These are phyloP conservation scores for Penicillium ochrochloron DNA, from an alignment of 495 filamentous ascomycete genomes.

Conservation along the genomic window DNA sequence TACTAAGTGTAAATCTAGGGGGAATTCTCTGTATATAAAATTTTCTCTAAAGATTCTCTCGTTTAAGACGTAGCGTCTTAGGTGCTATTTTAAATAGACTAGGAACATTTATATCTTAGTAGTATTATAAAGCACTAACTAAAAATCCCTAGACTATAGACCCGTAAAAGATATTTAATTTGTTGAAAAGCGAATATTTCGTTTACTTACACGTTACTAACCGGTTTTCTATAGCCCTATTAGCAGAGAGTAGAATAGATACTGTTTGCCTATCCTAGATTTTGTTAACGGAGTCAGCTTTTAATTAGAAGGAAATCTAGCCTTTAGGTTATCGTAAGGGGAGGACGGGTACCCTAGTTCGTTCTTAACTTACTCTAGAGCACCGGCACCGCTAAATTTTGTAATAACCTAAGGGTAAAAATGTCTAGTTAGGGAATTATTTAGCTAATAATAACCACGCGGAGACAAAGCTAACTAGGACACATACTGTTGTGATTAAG, in stretches of 20 bases:
- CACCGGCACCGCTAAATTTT: background rate
- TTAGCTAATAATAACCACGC: background rate
- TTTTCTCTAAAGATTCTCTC: background rate
- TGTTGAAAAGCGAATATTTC: background rate
- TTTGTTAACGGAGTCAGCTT: background rate
- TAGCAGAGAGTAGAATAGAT: background rate
- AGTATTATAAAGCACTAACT: background rate
- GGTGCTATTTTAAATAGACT: background rate
- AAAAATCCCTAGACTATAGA: background rate
- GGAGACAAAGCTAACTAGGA: background rate
- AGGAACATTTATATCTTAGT: background rate
- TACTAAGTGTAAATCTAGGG: background rate
- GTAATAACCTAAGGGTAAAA: background rate
- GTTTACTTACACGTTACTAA: background rate
- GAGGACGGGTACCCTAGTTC: background rate
- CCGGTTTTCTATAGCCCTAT: background rate
- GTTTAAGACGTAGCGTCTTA: background rate
- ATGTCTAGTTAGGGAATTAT: background rate
- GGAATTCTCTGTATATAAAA: background rate
- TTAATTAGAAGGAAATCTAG: conserved; percentile 1
- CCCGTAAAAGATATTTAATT: background rate
- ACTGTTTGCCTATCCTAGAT: background rate
- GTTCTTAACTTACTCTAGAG: conserved; percentile 2
- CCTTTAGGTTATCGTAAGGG: background rate
- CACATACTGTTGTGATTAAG: conserved; percentile 61